Conservation (phyloP, 2,329 filamentous ascomycete genomes). For the Torrubiella hemipterigena region DNA sequence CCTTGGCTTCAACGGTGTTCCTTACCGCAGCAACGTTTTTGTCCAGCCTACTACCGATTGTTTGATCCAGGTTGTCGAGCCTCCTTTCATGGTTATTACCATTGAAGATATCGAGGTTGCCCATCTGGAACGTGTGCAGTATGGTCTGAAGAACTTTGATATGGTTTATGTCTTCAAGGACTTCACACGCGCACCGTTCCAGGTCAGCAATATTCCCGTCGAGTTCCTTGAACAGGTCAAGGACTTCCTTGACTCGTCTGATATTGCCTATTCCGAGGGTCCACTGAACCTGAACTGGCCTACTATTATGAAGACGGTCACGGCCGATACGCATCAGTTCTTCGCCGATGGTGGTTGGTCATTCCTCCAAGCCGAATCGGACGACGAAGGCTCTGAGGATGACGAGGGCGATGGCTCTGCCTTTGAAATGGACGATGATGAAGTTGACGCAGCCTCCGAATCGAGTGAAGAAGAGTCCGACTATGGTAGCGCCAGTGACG, state of each 20-base stretch:
- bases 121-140: conserved; percentile 89
- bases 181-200: conserved; percentile 77
- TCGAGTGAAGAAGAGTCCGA: conserved; percentile 76
- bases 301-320: conserved; percentile 99
- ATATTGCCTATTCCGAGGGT: conserved; percentile 88
- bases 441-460: conserved; percentile 66
- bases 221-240: conserved; percentile 92
- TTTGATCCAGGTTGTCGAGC: conserved; percentile 90
- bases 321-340: conserved; percentile 85
- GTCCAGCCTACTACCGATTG: conserved; percentile 96
- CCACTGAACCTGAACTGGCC: conserved; percentile 97
- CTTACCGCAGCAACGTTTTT: conserved; percentile 87
- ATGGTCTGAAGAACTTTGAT: conserved; percentile 97
- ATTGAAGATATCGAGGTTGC: conserved; percentile 94
- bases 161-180: conserved; percentile 98
- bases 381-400: conserved; percentile 65
- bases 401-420: conserved; percentile 84
- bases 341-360: conserved; percentile 93
- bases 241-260: conserved; percentile 92
- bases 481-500: conserved; percentile 80
- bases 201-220: conserved; percentile 97
- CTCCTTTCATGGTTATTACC: conserved; percentile 91
- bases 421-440: conserved; percentile 82
- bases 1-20: conserved; percentile 92
- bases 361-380: conserved; percentile 78